A percentile compares a stretch with the other conserved stretches of the same genome.
Conservation (phyloP, 2,329 filamentous ascomycete genomes). For the Aureobasidium sp. region DNA sequence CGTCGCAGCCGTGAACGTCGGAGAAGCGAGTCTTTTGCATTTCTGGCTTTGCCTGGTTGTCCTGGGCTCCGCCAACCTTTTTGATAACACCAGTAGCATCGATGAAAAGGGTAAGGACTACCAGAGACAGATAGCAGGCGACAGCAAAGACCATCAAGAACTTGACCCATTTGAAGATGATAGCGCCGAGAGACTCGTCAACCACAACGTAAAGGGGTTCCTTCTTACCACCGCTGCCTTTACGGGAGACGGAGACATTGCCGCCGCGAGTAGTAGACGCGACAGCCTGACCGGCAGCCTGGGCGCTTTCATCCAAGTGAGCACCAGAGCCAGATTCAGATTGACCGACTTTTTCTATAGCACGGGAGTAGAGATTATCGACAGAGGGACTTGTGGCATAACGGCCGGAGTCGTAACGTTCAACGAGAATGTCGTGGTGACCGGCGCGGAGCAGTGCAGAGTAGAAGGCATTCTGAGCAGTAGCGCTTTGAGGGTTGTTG, state of each 20-base stretch:
- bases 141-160: constrained; percentile 75
- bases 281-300: constrained; percentile 75
- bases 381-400: constrained; percentile 74
- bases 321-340: constrained; percentile 35
- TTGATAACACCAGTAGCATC: constrained; percentile 75
- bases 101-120: constrained; percentile 72
- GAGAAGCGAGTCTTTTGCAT: constrained; percentile 85
- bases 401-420: constrained; percentile 77
- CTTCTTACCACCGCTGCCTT: constrained; percentile 65
- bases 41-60: constrained; percentile 84
- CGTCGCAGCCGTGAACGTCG: constrained; percentile 94
- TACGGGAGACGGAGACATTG: constrained; percentile 51
- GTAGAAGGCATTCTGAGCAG: constrained; percentile 90
- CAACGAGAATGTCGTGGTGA: constrained; percentile 86
- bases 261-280: constrained; percentile 64
- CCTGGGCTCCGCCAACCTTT: constrained; percentile 63
- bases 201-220: constrained; percentile 93
- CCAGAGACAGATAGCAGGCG: constrained; percentile 69
- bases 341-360: constrained; percentile 57
- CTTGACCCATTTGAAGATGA: constrained; percentile 86
- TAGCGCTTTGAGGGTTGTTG: constrained; percentile 79
- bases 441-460: constrained; percentile 83
- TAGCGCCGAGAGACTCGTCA: constrained; percentile 74
- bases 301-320: constrained; percentile 57
- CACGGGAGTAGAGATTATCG: constrained; percentile 73